Conservation (phyloP, 306 rosid species). For the Heteromeles arbutifolia region DNA sequence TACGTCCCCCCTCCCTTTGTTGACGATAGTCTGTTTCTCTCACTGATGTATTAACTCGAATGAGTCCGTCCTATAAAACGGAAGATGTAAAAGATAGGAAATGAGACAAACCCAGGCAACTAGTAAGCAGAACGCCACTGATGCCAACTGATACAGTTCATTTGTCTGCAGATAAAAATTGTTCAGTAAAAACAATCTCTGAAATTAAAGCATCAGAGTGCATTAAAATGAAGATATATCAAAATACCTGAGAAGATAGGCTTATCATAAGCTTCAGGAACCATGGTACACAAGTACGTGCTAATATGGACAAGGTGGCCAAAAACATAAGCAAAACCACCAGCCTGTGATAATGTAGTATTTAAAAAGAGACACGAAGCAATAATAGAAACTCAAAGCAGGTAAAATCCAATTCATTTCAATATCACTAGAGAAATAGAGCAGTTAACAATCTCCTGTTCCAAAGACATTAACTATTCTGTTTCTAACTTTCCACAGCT, state of each 20-base stretch:
- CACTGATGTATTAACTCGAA: not conserved
- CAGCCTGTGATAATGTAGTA: conserved; percentile 50
- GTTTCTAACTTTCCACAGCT: not conserved
- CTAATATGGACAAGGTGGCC: conserved; percentile 59
- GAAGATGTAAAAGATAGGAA: conserved; percentile 22
- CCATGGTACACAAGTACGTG: conserved; percentile 86
- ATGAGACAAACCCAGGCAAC: conserved; percentile 84
- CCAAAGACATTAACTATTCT: not conserved
- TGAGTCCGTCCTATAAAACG: conserved; percentile 4
- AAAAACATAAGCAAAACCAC: conserved; percentile 63
- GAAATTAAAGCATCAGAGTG: conserved; percentile 12
- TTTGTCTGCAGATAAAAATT: conserved; percentile 62
- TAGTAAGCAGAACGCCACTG: conserved; percentile 96
- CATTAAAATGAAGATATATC: conserved; percentile 11
- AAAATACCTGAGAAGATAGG: conserved; percentile 79
- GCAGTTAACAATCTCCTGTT: not conserved
- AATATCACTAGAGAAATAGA: not conserved
- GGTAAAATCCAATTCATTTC: conserved; percentile 3
- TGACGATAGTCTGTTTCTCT: not conserved
- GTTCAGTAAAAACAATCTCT: conserved; percentile 12
- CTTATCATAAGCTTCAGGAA: conserved; percentile 94
- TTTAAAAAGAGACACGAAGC: conserved; percentile 15
- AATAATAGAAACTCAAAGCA: conserved; percentile 5
- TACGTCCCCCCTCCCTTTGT: not conserved
- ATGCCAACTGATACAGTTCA: conserved; percentile 91